A percentile compares a stretch with the other conserved stretches of the same genome.
Evolutionary conservation across 495 filamentous ascomycete genomes (phyloP).

Genomic region (Aspergillus olivimuriae): DNA sequence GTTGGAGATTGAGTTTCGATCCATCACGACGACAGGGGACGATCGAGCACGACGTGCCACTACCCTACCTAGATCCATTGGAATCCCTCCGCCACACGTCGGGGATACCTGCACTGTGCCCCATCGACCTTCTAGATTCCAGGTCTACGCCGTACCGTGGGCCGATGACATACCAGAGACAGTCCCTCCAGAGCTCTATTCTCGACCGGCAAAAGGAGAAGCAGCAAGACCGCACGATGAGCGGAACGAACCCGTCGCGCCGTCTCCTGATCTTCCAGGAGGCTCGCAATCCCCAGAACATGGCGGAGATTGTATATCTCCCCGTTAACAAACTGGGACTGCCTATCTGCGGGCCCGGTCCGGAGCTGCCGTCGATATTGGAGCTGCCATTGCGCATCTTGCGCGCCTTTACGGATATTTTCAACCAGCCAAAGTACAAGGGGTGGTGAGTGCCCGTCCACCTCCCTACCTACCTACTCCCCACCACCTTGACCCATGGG

Average conservation of each 20-base stretch:
- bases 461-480: conserved; percentile 7
- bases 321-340: conserved; percentile 41
- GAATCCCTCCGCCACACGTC: too few species aligned
- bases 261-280: conserved; percentile 37
- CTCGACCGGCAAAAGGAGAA: background rate
- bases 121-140: too few species aligned
- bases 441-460: conserved; percentile 31
- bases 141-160: too few species aligned
- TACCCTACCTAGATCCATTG: too few species aligned
- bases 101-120: too few species aligned
- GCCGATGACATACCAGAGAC: too few species aligned
- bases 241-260: conserved; percentile 7
- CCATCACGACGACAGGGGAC: background rate
- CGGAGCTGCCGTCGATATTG: conserved; percentile 32
- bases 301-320: conserved; percentile 27
- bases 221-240: conserved; percentile 5
- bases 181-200: too few species aligned
- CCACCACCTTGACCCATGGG: background rate
- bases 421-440: conserved; percentile 41
- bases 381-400: conserved; percentile 34
- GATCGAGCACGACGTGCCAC: too few species aligned
- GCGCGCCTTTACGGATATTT: conserved; percentile 39
- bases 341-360: conserved; percentile 33
- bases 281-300: conserved; percentile 25
- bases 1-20: background rate